These are phyloP conservation scores for Gossypium trilobum DNA, from an alignment of 441 rosid species.

Conservation along the genomic window DNA sequence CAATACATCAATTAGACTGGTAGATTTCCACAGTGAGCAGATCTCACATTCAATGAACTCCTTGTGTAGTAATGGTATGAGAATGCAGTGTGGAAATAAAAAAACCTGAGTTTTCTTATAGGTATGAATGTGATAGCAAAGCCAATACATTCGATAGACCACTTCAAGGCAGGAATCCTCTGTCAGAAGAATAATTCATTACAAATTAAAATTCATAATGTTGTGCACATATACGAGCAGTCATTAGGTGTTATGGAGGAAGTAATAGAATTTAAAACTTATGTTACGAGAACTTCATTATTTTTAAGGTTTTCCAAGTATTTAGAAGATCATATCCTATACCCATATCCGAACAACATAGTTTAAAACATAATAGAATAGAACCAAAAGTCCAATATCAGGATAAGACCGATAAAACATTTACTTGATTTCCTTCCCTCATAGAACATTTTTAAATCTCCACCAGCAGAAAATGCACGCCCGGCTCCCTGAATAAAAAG, in stretches of 20 bases:
- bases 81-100: neutral
- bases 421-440: conserved; percentile 69
- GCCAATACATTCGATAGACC: conserved; percentile 93
- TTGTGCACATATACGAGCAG: neutral
- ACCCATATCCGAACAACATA: neutral
- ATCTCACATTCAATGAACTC: neutral
- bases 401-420: conserved; percentile 2
- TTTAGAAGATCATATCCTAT: neutral
- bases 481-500: conserved; percentile 58
- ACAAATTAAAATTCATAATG: neutral
- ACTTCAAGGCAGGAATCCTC: conserved; percentile 86
- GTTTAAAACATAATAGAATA: neutral
- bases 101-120: conserved; percentile 70
- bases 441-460: conserved; percentile 79
- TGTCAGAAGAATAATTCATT: conserved; percentile 25
- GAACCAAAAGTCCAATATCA: neutral
- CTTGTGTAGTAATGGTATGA: neutral
- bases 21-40: neutral
- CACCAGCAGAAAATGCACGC: conserved; percentile 91
- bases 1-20: neutral
- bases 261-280: neutral
- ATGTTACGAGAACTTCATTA: neutral
- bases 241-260: neutral
- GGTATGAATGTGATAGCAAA: conserved; percentile 76
- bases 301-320: neutral